Evolutionary conservation across 257 asterid genomes (phyloP).

Genomic region (Oldenlandia corymbosa): DNA sequence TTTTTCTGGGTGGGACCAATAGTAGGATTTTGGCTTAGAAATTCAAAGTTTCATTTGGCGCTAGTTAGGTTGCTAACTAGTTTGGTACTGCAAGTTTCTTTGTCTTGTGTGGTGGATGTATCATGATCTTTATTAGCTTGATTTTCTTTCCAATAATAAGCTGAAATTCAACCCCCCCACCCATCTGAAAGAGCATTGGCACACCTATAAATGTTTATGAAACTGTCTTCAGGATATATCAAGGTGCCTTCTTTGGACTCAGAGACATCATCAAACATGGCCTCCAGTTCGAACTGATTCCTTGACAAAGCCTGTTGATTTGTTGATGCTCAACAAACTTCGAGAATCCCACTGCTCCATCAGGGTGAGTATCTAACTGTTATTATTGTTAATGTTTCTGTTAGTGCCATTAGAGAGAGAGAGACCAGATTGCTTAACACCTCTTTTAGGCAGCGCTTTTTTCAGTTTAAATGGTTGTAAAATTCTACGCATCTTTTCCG

Average conservation of each 20-base stretch:
- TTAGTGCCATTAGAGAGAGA: neutral
- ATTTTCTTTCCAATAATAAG: too few relatives aligned
- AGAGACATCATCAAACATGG: constrained; percentile 98
- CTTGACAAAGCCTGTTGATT: constrained; percentile 77
- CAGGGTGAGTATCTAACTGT: constrained; percentile 48
- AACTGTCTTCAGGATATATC: constrained; percentile 66
- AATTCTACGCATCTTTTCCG: too few relatives aligned
- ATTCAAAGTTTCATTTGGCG: neutral
- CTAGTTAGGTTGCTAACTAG: too few relatives aligned
- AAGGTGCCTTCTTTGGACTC: constrained; percentile 97
- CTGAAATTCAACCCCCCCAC: too few relatives aligned
- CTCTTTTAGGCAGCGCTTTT: neutral
- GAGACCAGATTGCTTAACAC: neutral
- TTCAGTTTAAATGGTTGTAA: neutral
- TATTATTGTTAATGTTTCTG: neutral
- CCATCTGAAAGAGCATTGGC: too few relatives aligned
- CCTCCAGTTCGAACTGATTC: constrained; percentile 94
- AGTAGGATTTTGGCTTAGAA: neutral
- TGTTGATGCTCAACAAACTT: constrained; percentile 79
- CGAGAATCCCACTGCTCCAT: constrained; percentile 84
- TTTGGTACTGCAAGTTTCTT: too few relatives aligned
- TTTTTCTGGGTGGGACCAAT: neutral
- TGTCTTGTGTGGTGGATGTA: too few relatives aligned
- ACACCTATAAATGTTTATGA: too few relatives aligned
- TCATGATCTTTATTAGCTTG: too few relatives aligned